These are phyloP conservation scores for Obba rivulosa DNA, from an alignment of 768 basidiomycete genomes.

Conservation along the genomic window DNA sequence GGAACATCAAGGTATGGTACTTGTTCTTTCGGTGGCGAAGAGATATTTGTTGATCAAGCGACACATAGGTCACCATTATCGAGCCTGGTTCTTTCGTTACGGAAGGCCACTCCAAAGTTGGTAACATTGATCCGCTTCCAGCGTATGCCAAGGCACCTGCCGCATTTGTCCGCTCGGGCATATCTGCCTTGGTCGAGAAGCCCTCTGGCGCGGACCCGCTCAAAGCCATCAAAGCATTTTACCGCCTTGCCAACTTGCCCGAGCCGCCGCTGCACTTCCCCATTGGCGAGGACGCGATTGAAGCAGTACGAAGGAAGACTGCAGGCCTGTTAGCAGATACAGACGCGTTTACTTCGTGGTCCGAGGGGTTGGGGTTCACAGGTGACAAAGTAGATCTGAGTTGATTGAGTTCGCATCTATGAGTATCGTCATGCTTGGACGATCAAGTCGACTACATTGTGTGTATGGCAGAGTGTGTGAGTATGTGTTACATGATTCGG, in stretches of 20 bases:
- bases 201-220: constrained; percentile 4
- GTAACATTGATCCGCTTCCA: constrained; percentile 1
- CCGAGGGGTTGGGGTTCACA: constrained; percentile 6
- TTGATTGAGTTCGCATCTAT: too few species aligned
- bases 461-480: too few species aligned
- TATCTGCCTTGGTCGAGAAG: neutral
- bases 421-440: too few species aligned
- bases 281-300: constrained; percentile 11
- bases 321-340: constrained; percentile 3
- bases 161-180: neutral
- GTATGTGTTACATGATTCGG: too few species aligned
- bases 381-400: too few species aligned
- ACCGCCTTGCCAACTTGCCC: constrained; percentile 7
- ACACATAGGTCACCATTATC: constrained; percentile 9
- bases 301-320: constrained; percentile 1
- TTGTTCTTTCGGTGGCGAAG: neutral
- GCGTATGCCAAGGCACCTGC: constrained; percentile 10
- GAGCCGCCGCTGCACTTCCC: constrained; percentile 16
- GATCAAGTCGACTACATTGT: too few species aligned
- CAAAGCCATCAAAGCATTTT: constrained; percentile 16
- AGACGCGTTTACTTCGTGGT: constrained; percentile 12
- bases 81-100: constrained; percentile 9
- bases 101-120: neutral
- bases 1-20: constrained; percentile 30
- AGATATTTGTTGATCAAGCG: too few species aligned